Percentiles rank a stretch among this genome's conserved stretches.
Evolutionary conservation across 1,284 basidiomycete genomes (phyloP).

Genomic region (Ceraceosorus bombacis): DNA sequence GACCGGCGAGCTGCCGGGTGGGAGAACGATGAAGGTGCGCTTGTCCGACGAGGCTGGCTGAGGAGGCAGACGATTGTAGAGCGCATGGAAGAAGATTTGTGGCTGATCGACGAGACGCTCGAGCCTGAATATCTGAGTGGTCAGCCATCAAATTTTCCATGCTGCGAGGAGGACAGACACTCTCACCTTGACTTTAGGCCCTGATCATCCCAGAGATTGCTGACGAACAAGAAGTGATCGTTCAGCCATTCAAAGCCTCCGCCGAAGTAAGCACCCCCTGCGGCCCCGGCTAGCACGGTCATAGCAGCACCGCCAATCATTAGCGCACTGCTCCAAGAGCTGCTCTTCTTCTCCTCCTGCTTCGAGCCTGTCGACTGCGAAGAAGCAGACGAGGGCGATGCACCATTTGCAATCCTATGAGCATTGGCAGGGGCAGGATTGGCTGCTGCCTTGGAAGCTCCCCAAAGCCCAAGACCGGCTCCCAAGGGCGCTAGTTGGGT

Average conservation of each 20-base stretch:
- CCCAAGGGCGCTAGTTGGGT: slow-evolving; percentile 49
- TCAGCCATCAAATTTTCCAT: background rate
- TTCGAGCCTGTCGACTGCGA: too few species aligned
- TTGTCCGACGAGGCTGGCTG: background rate
- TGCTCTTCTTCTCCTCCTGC: slow-evolving; percentile 17
- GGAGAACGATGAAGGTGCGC: slow-evolving; percentile 43
- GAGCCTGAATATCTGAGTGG: slow-evolving; percentile 6
- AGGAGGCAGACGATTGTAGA: slow-evolving; percentile 35
- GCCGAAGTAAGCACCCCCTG: slow-evolving; percentile 54
- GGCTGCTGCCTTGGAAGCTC: background rate
- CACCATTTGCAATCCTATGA: too few species aligned
- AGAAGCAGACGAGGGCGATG: too few species aligned
- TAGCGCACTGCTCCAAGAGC: slow-evolving; percentile 51
- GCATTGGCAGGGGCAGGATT: background rate
- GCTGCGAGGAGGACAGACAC: background rate
- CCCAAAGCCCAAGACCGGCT: slow-evolving; percentile 51
- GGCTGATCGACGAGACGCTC: slow-evolving; percentile 21
- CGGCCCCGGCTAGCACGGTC: slow-evolving; percentile 68
- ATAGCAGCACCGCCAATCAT: slow-evolving; percentile 47
- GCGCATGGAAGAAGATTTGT: slow-evolving; percentile 51
- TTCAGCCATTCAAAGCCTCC: slow-evolving; percentile 58
- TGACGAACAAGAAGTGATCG: slow-evolving; percentile 85
- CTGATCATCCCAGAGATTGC: slow-evolving; percentile 74
- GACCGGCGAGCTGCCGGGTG: slow-evolving; percentile 22
- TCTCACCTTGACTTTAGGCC: slow-evolving; percentile 56